Base-by-base conservation (phyloP, 1,284 basidiomycete species). In the Papiliotrema fonsecae region DNA sequence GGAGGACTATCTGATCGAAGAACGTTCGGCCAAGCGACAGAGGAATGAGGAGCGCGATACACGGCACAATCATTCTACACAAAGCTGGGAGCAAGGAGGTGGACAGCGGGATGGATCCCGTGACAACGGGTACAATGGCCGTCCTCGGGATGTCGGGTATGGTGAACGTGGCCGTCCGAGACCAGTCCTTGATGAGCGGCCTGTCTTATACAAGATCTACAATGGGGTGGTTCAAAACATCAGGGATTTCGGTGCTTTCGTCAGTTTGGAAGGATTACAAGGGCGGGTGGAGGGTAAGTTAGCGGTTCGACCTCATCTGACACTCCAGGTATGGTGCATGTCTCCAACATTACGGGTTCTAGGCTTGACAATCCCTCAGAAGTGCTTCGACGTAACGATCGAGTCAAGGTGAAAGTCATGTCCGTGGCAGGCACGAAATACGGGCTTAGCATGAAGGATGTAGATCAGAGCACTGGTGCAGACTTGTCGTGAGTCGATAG, bases 201-300 rank as follows among this genome's bases (percentile, higher is more conserved):
- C 96, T 0, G 77, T 97, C 2, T 69, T 97, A 34, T 97, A 86
- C 82, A 97, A 97, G 78, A 91, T 97, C 40, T 98, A 98, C 75
- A 79, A 82, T 51, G 94, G 92, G 6, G 84, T 82, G 50, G 85
- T 98, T 22, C 80, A 86, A 5, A 84, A 86, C 18, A 67, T 97
- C 64, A 91, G 89, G 70, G 94, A 98, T 58, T 98, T 97, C 71
- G 94, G 94, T 46, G 92, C 89, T 0, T 98, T 98, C 65, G 86
- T 97, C 42, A 80, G 81, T 25, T 74, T 98, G 4, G 91, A 97
- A 57, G 94, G 93, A 35, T 76, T 98, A 42, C 75, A 77, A 14
- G 92, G 91, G 11, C 79, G 89, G 35, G 83, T 81, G 13, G 94
- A 98, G 79, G 92, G 92, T 88, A 73, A 56, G 81, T 76, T 40